phyloP scores from a whole-genome alignment of 129 eudicot species.

The Helianthus annuus region DNA sequence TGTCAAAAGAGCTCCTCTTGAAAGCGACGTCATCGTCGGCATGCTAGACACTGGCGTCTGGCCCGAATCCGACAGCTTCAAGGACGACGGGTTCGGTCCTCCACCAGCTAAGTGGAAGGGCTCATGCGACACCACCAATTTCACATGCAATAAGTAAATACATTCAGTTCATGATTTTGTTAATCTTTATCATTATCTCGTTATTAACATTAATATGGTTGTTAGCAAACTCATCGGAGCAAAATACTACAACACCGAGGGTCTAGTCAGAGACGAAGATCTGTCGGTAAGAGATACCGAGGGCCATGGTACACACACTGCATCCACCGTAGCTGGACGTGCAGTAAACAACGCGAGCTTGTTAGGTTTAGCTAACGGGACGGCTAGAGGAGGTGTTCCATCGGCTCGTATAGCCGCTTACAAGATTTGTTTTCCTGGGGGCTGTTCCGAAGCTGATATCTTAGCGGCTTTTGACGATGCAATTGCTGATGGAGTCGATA shows the following conservation, averaged over 20 bases:
- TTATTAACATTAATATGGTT: background rate
- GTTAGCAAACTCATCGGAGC: slow-evolving; percentile 77
- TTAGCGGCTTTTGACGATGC: slow-evolving; percentile 74
- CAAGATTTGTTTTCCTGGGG: slow-evolving; percentile 50
- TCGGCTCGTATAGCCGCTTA: slow-evolving; percentile 73
- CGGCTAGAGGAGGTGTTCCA: slow-evolving; percentile 72
- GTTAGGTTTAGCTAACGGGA: slow-evolving; percentile 62
- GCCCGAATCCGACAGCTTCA: slow-evolving; percentile 58
- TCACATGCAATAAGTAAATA: slow-evolving; percentile 57
- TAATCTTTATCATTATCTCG: background rate
- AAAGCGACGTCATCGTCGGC: slow-evolving; percentile 50
- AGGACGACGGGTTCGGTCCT: slow-evolving; percentile 52
- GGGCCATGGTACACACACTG: slow-evolving; percentile 83
- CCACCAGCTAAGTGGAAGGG: slow-evolving; percentile 59
- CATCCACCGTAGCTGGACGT: slow-evolving; percentile 75
- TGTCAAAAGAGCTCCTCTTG: slow-evolving; percentile 31
- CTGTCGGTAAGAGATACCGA: slow-evolving; percentile 56
- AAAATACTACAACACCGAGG: slow-evolving; percentile 34
- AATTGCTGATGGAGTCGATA: slow-evolving; percentile 73
- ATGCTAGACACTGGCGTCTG: slow-evolving; percentile 53
- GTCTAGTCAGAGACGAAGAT: background rate
- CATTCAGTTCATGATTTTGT: background rate
- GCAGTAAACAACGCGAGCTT: slow-evolving; percentile 44
- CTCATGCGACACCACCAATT: slow-evolving; percentile 41
- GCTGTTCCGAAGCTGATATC: slow-evolving; percentile 49